Percentiles rank a stretch among this genome's conserved stretches.
Evolutionary conservation across 805 yeast species (phyloP).

Genomic region (Candida pseudoglaebosa): DNA sequence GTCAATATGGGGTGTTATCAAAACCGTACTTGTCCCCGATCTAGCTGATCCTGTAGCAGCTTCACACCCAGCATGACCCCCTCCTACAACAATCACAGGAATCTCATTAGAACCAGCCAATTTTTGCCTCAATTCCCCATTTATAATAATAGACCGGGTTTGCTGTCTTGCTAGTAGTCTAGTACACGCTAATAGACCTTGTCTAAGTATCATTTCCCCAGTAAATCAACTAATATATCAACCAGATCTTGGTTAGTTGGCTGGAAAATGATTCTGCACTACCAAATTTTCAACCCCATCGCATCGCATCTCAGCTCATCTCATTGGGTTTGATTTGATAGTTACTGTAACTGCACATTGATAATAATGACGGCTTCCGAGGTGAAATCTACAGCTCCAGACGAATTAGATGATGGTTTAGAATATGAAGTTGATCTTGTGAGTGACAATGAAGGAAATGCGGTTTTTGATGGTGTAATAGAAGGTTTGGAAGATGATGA

Average conservation of each 20-base stretch:
- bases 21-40: slow-evolving; percentile 62
- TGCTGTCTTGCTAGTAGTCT: neutral
- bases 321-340: neutral
- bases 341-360: neutral
- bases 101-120: slow-evolving; percentile 27
- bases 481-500: slow-evolving; percentile 18
- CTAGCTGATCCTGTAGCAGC: slow-evolving; percentile 94
- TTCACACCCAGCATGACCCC: slow-evolving; percentile 98
- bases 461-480: slow-evolving; percentile 24
- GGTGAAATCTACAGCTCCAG: slow-evolving; percentile 34
- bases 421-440: slow-evolving; percentile 50
- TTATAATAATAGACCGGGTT: slow-evolving; percentile 21
- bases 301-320: too few species aligned
- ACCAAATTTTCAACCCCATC: neutral
- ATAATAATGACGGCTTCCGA: neutral
- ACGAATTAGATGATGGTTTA: slow-evolving; percentile 78
- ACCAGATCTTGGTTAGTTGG: neutral
- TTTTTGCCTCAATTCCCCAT: slow-evolving; percentile 30
- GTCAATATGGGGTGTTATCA: slow-evolving; percentile 70
- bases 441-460: slow-evolving; percentile 30
- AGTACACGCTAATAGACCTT: neutral
- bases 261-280: neutral
- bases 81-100: slow-evolving; percentile 90
- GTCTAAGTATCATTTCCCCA: neutral
- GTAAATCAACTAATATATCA: too few species aligned